These are phyloP conservation scores for Exophiala xenobiotica DNA, from an alignment of 2,329 filamentous ascomycete species.

Conservation along the genomic window DNA sequence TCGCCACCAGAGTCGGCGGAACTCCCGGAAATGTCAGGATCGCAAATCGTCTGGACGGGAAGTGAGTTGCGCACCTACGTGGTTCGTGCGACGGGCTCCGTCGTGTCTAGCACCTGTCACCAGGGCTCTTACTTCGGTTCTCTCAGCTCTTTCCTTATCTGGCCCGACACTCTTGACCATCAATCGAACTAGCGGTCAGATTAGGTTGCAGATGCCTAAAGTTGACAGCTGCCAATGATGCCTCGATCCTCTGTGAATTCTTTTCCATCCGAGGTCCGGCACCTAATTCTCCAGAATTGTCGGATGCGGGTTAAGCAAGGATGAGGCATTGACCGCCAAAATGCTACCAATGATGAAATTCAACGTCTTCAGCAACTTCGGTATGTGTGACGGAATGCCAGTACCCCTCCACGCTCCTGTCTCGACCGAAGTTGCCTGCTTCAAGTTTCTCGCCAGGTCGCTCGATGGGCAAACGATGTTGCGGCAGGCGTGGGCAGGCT, in stretches of 20 bases:
- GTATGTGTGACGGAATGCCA: too few species aligned
- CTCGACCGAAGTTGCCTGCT: too few species aligned
- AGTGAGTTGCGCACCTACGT: background rate
- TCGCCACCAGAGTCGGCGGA: background rate
- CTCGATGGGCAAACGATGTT: too few species aligned
- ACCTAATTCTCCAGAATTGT: background rate
- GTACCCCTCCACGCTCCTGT: too few species aligned
- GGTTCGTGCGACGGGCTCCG: background rate
- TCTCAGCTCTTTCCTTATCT: background rate
- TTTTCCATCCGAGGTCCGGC: conserved; percentile 1
- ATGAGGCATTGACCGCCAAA: too few species aligned
- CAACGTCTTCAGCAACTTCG: too few species aligned
- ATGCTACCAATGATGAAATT: conserved; percentile 3
- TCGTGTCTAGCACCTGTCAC: conserved; percentile 4
- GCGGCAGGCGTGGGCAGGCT: too few species aligned
- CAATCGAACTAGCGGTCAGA: conserved; percentile 18
- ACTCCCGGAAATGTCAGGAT: background rate
- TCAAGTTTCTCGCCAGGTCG: too few species aligned
- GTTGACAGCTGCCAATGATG: conserved; percentile 2
- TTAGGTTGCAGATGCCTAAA: conserved; percentile 12
- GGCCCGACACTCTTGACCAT: background rate
- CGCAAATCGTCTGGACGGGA: background rate
- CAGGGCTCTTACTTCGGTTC: background rate
- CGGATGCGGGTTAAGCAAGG: background rate
- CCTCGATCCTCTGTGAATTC: background rate